Evolutionary conservation across 345 rosid genomes (phyloP).

Genomic region (Gossypium thurberi): DNA sequence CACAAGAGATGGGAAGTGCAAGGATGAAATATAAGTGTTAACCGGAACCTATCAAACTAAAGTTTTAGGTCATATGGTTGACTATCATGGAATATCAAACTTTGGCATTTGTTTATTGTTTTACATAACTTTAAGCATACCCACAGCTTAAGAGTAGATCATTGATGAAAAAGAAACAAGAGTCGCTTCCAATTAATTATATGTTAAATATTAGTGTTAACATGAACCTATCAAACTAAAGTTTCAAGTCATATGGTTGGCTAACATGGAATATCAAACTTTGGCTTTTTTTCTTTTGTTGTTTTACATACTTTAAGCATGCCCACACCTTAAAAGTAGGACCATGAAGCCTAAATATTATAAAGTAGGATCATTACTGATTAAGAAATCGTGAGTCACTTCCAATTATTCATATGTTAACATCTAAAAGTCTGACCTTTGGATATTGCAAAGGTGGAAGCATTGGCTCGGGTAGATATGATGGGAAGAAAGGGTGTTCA

Average conservation of each 20-base stretch:
- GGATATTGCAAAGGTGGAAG: constrained; percentile 62
- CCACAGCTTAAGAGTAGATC: neutral
- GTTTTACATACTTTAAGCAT: neutral
- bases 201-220: neutral
- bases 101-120: neutral
- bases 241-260: neutral
- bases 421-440: neutral
- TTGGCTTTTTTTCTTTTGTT: neutral
- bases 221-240: neutral
- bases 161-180: no score
- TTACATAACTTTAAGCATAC: neutral
- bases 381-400: neutral
- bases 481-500: constrained; percentile 66
- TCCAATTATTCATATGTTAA: neutral
- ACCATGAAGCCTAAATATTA: neutral
- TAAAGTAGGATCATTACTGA: neutral
- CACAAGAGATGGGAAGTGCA: neutral
- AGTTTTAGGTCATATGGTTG: neutral
- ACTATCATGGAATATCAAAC: neutral
- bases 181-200: no score
- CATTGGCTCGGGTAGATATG: constrained; percentile 42
- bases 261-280: neutral
- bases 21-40: neutral
- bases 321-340: neutral
- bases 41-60: neutral